phyloP scores from a whole-genome alignment of 176 grass and related monocot genomes.

The Oryza longistaminata region DNA sequence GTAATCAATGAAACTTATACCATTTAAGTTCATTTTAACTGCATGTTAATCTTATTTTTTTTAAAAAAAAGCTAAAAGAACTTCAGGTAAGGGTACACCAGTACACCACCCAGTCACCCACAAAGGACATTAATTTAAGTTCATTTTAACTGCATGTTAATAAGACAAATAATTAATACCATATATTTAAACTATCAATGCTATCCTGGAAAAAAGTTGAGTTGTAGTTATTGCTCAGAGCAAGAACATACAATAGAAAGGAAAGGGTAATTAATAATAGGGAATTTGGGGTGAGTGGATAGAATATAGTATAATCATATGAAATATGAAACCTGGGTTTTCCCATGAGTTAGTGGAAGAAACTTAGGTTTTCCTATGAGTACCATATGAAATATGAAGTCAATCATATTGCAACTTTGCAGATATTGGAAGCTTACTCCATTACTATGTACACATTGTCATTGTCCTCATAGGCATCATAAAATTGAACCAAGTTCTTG shows the following conservation, averaged over 20 bases:
- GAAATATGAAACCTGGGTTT: background rate
- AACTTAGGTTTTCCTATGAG: background rate
- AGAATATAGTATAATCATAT: background rate
- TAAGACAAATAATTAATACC: background rate
- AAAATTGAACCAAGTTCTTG: conserved; percentile 79
- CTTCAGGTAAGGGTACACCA: background rate
- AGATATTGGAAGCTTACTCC: conserved; percentile 63
- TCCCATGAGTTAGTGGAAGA: too few relatives aligned
- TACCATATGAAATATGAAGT: conserved; percentile 6
- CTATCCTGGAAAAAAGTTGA: background rate
- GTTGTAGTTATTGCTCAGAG: background rate
- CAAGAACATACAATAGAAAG: background rate
- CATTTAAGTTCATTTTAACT: too few relatives aligned
- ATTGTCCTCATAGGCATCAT: conserved; percentile 80
- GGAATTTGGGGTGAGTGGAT: background rate
- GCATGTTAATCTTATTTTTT: too few relatives aligned
- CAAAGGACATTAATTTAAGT: background rate
- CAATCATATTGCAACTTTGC: conserved; percentile 12
- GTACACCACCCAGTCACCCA: background rate
- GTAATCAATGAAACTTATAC: too few relatives aligned
- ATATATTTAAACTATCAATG: conserved; percentile 10
- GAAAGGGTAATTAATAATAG: background rate
- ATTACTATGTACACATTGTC: conserved; percentile 86
- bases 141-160: background rate
- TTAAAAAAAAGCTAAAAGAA: background rate